Base-by-base conservation (phyloP, 2,329 filamentous ascomycete species). In the Colletotrichum plurivorum region DNA sequence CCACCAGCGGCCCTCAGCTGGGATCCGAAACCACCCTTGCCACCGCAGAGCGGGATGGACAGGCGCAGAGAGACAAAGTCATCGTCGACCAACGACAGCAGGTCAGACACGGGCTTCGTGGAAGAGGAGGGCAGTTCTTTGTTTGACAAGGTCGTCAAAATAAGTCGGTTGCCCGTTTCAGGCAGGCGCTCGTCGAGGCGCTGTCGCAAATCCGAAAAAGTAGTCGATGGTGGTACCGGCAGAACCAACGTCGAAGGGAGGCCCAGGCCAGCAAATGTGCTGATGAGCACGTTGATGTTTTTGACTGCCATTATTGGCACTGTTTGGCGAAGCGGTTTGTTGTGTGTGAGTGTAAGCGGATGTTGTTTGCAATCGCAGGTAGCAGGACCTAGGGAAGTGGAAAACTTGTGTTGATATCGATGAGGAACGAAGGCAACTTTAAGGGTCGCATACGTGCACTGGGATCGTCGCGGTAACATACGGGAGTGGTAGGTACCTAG, bases 1-100 rank as follows among this genome's bases (percentile, higher is more conserved):
- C 97, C 96, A 77, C 97, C 96, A 3, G 96, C 96, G 0, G 97
- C 96, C 77, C 97, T 94, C 45, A 99, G 90, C 80, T 99, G 97
- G 2, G 95, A 98, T 62, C 96, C 96, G 78, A 99, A 99, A 76
- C 96, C 96, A 80, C 96, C 96, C 79, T 99, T 99, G 78, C 97
- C 97, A 83, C 97, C 96, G 74, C 92, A 93, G 46, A 98, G 83
- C 6, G 93, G 92, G 2, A 92, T 85, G 7, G 90, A 92, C 36
- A 99, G 89, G 62, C 94, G 93, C 4, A 99, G 87, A 0, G 94
- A 92, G 16, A 99, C 86, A 73, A 98, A 91, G 41, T 90, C 89
- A 83, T 92, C 89, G 61, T 87, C 71, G 5, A 76, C 73, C 41
- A 79, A 77, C 4, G 86, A 83, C 45, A 96, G 85, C 20, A 94